A percentile compares a stretch with the other conserved stretches of the same genome.
Evolutionary conservation across 345 rosid genomes (phyloP).

Genomic region (Hibiscus tridactylites): DNA sequence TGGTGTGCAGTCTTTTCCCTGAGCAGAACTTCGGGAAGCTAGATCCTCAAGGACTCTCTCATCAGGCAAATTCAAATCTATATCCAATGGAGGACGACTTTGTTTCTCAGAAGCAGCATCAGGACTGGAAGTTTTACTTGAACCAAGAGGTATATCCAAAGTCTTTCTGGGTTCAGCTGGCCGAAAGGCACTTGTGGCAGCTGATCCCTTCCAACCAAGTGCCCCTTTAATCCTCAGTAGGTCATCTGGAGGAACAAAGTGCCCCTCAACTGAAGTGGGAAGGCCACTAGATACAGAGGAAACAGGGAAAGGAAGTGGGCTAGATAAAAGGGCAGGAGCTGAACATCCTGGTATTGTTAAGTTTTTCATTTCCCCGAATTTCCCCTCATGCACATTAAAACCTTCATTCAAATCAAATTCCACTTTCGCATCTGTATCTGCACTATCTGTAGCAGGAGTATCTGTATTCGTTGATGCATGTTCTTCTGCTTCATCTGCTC

Average conservation of each 20-base stretch:
- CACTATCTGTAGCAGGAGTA: slow-evolving; percentile 25
- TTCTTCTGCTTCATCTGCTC: slow-evolving; percentile 42
- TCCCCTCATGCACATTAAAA: slow-evolving; percentile 49
- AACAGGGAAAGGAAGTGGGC: slow-evolving; percentile 31
- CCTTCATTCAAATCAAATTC: slow-evolving; percentile 91
- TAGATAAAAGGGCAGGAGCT: slow-evolving; percentile 29
- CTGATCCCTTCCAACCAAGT: slow-evolving; percentile 96
- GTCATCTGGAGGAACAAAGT: slow-evolving; percentile 74
- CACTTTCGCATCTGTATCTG: slow-evolving; percentile 46
- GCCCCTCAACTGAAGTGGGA: slow-evolving; percentile 60
- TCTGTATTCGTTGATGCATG: slow-evolving; percentile 26
- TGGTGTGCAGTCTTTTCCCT: slow-evolving; percentile 23
- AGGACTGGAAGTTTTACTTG: slow-evolving; percentile 17
- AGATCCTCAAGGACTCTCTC: slow-evolving; percentile 70
- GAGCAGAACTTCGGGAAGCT: slow-evolving; percentile 35
- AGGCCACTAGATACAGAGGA: slow-evolving; percentile 39
- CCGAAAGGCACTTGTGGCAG: slow-evolving; percentile 94
- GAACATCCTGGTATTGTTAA: slow-evolving; percentile 28
- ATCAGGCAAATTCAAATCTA: slow-evolving; percentile 81
- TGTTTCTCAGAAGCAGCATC: slow-evolving; percentile 40
- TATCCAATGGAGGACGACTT: slow-evolving; percentile 47
- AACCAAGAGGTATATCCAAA: slow-evolving; percentile 33
- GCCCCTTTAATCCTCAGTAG: slow-evolving; percentile 49
- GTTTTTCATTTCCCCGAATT: slow-evolving; percentile 33
- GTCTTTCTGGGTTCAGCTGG: slow-evolving; percentile 85